A percentile compares a stretch with the other conserved stretches of the same genome.
Evolutionary conservation across 1,284 basidiomycete species (phyloP).

Genomic region (Pseudozyma sp.): DNA sequence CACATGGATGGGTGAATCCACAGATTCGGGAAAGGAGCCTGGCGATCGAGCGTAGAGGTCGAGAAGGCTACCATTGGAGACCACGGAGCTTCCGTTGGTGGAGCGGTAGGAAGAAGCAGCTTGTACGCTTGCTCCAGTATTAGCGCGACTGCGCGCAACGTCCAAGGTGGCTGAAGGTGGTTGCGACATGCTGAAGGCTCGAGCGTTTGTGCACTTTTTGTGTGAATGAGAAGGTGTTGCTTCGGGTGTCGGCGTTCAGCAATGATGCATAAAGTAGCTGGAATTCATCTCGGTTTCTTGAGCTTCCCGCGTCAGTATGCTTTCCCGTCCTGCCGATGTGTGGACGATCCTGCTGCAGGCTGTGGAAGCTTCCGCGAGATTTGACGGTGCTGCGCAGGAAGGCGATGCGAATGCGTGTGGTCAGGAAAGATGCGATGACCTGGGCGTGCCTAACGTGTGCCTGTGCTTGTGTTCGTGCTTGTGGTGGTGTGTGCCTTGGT

Average conservation of each 20-base stretch:
- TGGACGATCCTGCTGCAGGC: background rate
- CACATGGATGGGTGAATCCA: conserved; percentile 3
- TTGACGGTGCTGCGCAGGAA: background rate
- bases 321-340: background rate
- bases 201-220: background rate
- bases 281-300: no score
- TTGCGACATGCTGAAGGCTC: conserved; percentile 19
- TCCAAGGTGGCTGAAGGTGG: conserved; percentile 15
- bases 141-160: conserved; percentile 26
- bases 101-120: conserved; percentile 32
- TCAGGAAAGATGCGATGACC: background rate
- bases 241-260: background rate
- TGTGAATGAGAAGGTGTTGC: background rate
- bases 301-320: background rate
- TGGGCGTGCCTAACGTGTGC: conserved; percentile 5
- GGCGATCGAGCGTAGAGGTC: conserved; percentile 50
- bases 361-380: background rate
- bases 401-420: background rate
- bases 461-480: background rate
- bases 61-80: conserved; percentile 46
- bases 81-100: conserved; percentile 29
- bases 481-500: background rate
- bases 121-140: conserved; percentile 35
- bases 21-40: conserved; percentile 17
- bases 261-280: no score